Evolutionary conservation across 1,284 basidiomycete genomes (phyloP), one percentile per base, ranked within the genome.

Genomic region (Vanrija humicola): DNA sequence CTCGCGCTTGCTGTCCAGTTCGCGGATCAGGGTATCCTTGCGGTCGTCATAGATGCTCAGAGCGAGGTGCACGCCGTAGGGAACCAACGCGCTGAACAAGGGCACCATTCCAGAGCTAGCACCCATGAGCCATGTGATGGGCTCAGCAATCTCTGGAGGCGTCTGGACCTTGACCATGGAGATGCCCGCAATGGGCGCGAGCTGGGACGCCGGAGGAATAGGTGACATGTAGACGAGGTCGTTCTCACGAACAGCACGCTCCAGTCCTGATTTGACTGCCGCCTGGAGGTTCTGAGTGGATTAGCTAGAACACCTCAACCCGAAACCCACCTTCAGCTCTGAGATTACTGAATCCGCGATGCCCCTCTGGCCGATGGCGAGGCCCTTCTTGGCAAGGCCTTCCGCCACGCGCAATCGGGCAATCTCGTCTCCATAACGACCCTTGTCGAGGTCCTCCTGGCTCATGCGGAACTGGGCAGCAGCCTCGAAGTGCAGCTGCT

Each of bases 191-290:
- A 98, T 86, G 0, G 82, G 72, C 0, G 86, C 76, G 5, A 97
- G 81, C 26, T 86, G 81, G 2, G 88, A 84, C 1, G 83, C 69
- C 0, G 90, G 79, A 0, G 92, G 93, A 0, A 96, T 82, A 45
- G 90, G 86, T 55, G 91, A 83, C 63, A 97, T 89, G 76, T 98
- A 99, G 50, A 99, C 96, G 6, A 98, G 79, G 72, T 97, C 90
- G 69, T 99, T 99, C 74, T 98, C 96, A 26, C 90, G 84, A 58
- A 88, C 84, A 0, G 94, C 90, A 15, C 90, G 82, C 3, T 80
- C 75, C 19, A 81, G 66, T 21, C 79, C 76, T 3, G 75, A 64
- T 23, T 73, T 67, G 34, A 91, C 73, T 38, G 84, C 84, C 45
- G 82, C 86, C 66, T 88, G 83, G 18, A 96, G 79, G 19, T 80